Evolutionary conservation across 257 asterid genomes (phyloP).

Genomic region (Rhazya stricta): DNA sequence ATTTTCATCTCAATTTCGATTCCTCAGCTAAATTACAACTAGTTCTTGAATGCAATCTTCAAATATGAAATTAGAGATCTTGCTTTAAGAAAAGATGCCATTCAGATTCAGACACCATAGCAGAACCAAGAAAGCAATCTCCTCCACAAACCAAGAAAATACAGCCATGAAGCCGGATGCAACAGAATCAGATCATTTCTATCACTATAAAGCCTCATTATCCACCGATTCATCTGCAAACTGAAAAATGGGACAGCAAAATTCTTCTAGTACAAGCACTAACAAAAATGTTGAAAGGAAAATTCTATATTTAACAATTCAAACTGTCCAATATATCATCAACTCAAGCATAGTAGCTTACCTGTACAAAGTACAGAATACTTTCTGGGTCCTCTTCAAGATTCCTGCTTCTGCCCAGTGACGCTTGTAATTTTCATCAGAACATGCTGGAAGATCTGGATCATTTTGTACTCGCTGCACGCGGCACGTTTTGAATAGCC

Average conservation of each 20-base stretch:
- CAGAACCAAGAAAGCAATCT: neutral
- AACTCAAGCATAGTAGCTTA: neutral
- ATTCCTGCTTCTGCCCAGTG: neutral
- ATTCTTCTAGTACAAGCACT: neutral
- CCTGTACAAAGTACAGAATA: neutral
- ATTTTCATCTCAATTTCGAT: neutral
- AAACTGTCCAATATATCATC: neutral
- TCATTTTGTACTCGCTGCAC: neutral
- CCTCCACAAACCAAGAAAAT: too few species aligned
- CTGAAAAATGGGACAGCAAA: neutral
- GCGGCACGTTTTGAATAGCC: neutral
- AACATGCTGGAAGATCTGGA: neutral
- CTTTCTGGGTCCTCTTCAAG: slow-evolving; percentile 1
- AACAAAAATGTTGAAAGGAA: neutral
- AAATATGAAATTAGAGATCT: neutral
- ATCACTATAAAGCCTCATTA: neutral
- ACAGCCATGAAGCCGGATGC: neutral
- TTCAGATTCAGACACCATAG: neutral
- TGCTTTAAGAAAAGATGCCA: neutral
- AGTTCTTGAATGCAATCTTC: neutral
- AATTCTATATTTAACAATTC: neutral
- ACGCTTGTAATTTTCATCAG: neutral
- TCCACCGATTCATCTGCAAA: neutral
- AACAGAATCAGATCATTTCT: neutral
- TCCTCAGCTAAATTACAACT: neutral